phyloP scores from a whole-genome alignment of 441 rosid genomes.

The Populus hybrid region DNA sequence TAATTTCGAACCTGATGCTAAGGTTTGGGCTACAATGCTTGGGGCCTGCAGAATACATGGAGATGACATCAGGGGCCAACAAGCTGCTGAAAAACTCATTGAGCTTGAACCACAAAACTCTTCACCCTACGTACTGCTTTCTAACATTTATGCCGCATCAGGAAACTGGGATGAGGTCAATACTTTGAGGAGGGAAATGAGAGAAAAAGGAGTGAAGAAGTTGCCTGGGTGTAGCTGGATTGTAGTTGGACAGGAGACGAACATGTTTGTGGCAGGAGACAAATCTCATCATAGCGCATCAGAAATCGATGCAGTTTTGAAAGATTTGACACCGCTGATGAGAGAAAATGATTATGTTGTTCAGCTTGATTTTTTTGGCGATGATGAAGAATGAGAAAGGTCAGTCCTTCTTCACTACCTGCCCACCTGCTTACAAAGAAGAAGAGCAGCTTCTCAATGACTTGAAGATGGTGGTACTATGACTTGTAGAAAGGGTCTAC shows the following conservation, averaged over 20 bases:
- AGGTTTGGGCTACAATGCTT: conserved; percentile 83
- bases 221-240: conserved; percentile 89
- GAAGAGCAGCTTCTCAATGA: background rate
- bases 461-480: background rate
- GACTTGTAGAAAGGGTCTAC: background rate
- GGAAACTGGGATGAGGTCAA: conserved; percentile 81
- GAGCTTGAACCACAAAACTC: conserved; percentile 75
- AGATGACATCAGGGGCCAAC: conserved; percentile 71
- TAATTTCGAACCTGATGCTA: conserved; percentile 61
- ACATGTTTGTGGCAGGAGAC: conserved; percentile 72
- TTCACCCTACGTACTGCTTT: conserved; percentile 73
- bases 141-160: conserved; percentile 79
- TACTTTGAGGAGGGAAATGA: conserved; percentile 67
- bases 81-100: conserved; percentile 74
- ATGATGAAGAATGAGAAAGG: conserved; percentile 15
- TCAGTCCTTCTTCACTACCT: background rate
- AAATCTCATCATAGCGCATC: conserved; percentile 50
- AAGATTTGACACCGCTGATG: conserved; percentile 43
- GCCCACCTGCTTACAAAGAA: background rate
- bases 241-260: conserved; percentile 50
- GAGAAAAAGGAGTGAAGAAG: conserved; percentile 73
- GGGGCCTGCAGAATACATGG: conserved; percentile 87
- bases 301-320: conserved; percentile 38
- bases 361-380: conserved; percentile 26
- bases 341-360: conserved; percentile 29